These are phyloP conservation scores for Cytospora paraplurivora DNA, from an alignment of 2,329 filamentous ascomycete species.

Conservation along the genomic window DNA sequence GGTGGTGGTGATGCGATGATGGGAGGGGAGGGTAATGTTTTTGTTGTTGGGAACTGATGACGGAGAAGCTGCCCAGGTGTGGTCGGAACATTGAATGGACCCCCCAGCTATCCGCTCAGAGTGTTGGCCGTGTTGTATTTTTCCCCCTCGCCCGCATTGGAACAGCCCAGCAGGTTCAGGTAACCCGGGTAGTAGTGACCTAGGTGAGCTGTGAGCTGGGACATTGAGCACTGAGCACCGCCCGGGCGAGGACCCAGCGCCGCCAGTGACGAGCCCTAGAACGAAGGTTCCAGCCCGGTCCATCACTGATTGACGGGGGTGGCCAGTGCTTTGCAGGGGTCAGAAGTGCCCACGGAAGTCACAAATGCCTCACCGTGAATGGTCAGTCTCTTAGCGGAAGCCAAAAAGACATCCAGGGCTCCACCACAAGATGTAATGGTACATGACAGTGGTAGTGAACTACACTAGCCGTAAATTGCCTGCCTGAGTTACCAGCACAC, in stretches of 20 bases:
- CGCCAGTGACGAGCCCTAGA: neutral
- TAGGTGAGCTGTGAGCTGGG: neutral
- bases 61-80: slow-evolving; percentile 7
- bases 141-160: slow-evolving; percentile 8
- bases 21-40: slow-evolving; percentile 7
- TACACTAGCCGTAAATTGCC: neutral
- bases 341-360: slow-evolving; percentile 2
- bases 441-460: neutral
- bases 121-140: slow-evolving; percentile 12
- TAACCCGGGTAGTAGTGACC: neutral
- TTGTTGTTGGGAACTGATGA: slow-evolving; percentile 16
- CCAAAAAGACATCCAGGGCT: neutral
- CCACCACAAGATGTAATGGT: neutral
- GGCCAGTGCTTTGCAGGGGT: slow-evolving; percentile 4
- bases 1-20: slow-evolving; percentile 20
- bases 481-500: neutral
- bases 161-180: neutral
- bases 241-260: neutral
- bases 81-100: neutral
- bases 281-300: slow-evolving; percentile 1
- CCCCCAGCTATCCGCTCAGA: slow-evolving; percentile 7
- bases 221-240: neutral
- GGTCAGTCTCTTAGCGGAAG: slow-evolving; percentile 4
- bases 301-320: neutral
- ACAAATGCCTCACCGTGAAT: slow-evolving; percentile 16